Evolutionary conservation across 2,329 filamentous ascomycete species (phyloP).

Genomic region (Trichocomaceae sp.): DNA sequence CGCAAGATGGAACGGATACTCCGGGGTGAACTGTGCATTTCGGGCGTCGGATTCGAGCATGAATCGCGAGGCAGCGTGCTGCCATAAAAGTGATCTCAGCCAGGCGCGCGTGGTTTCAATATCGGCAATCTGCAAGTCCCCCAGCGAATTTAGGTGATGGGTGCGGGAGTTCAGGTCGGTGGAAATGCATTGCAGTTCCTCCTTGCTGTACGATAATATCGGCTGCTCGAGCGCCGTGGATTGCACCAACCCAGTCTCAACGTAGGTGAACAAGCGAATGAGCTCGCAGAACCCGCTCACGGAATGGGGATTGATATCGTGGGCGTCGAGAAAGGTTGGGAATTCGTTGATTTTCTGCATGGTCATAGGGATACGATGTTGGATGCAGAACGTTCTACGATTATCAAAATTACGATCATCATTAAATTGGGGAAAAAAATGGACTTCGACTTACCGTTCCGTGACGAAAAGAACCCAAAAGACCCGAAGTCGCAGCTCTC

Average conservation of each 20-base stretch:
- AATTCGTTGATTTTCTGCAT: conserved; percentile 9
- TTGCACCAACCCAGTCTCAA: conserved; percentile 3
- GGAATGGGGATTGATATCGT: conserved; percentile 6
- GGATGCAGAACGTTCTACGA: conserved; percentile 10
- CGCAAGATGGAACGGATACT: conserved; percentile 11
- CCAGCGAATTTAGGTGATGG: background rate
- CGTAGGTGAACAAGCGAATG: conserved; percentile 6
- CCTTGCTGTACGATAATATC: background rate
- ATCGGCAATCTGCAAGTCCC: conserved; percentile 12
- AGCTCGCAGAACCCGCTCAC: conserved; percentile 4
- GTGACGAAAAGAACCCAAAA: conserved; percentile 12
- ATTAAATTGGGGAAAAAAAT: no score
- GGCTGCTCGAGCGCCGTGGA: background rate
- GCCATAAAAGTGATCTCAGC: conserved; percentile 17
- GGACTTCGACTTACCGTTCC: conserved; percentile 5
- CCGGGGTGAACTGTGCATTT: conserved; percentile 7
- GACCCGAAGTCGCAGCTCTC: conserved; percentile 8
- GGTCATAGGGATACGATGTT: conserved; percentile 7
- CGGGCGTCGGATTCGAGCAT: conserved; percentile 15
- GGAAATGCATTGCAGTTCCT: conserved; percentile 1
- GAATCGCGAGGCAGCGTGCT: conserved; percentile 17
- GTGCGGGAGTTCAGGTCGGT: conserved; percentile 1
- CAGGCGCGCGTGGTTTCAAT: conserved; percentile 17
- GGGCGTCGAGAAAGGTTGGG: conserved; percentile 8
- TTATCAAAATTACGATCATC: no score